Evolutionary conservation across 2,329 filamentous ascomycete genomes (phyloP).

Genomic region (Podosphaera fusca): DNA sequence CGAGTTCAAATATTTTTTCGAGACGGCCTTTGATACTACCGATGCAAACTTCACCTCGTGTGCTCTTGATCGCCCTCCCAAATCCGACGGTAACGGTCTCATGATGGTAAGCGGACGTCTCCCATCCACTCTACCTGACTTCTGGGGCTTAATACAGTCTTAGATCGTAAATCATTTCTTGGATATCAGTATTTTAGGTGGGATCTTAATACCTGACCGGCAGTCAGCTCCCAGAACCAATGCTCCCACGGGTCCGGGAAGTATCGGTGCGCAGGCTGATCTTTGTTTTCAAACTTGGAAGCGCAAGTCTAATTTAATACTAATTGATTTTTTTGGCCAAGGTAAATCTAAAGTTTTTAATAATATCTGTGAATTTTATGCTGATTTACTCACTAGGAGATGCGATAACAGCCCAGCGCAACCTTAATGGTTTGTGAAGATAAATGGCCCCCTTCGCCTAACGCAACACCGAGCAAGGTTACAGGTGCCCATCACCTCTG

Average conservation of each 20-base stretch:
- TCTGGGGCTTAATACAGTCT: neutral
- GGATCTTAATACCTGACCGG: constrained; percentile 29
- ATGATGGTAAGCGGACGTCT: constrained; percentile 18
- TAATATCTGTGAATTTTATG: neutral
- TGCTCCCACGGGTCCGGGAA: constrained; percentile 25
- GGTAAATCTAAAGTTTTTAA: constrained; percentile 1
- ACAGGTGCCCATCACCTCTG: too few relatives aligned
- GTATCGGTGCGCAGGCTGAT: constrained; percentile 25
- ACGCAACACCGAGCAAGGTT: too few relatives aligned
- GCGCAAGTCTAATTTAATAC: constrained; percentile 26
- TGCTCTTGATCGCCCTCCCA: constrained; percentile 34
- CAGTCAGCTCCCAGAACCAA: constrained; percentile 22
- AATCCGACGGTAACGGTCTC: constrained; percentile 22
- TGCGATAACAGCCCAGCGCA: constrained; percentile 13
- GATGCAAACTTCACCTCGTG: constrained; percentile 38
- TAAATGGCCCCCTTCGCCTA: constrained; percentile 2
- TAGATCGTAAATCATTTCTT: constrained; percentile 40
- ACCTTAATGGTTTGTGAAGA: constrained; percentile 11
- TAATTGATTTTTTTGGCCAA: constrained; percentile 36
- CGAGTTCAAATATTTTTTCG: constrained; percentile 45
- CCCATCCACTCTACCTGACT: neutral
- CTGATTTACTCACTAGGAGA: constrained; percentile 6
- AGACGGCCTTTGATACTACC: constrained; percentile 42
- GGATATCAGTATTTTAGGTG: constrained; percentile 21
- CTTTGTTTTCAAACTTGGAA: constrained; percentile 24